phyloP scores from a whole-genome alignment of 208 protist genomes.

The Herpetomonas samuelpessoai region DNA sequence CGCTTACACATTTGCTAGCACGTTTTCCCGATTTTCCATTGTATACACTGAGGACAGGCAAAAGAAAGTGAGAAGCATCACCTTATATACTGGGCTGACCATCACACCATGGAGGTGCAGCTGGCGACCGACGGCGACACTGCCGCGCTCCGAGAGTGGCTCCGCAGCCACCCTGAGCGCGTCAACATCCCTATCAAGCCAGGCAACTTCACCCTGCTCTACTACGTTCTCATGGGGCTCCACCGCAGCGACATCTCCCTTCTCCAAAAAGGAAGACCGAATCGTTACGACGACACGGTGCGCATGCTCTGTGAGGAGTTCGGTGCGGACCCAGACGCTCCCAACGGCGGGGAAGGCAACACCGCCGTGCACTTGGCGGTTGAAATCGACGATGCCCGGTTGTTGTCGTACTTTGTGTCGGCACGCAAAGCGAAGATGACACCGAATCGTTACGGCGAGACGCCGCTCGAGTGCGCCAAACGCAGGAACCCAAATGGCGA shows the following conservation, averaged over 20 bases:
- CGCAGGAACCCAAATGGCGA: background rate
- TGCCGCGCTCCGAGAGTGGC: slow-evolving; percentile 45
- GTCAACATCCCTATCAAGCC: slow-evolving; percentile 37
- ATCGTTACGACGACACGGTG: slow-evolving; percentile 25
- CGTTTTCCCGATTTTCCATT: no score
- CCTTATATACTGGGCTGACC: no score
- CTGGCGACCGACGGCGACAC: slow-evolving; percentile 43
- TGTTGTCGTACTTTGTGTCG: slow-evolving; percentile 41
- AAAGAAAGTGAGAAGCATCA: no score
- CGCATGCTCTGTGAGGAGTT: slow-evolving; percentile 68
- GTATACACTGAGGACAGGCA: no score
- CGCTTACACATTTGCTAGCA: no score
- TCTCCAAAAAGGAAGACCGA: background rate
- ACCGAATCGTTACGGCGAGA: slow-evolving; percentile 35
- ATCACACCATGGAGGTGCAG: slow-evolving; percentile 46
- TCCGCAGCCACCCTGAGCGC: slow-evolving; percentile 32
- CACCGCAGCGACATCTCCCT: slow-evolving; percentile 14
- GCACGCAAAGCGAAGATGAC: slow-evolving; percentile 15
- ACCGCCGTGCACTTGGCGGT: slow-evolving; percentile 54
- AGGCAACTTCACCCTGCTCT: slow-evolving; percentile 43
- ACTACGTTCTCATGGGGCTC: slow-evolving; percentile 22
- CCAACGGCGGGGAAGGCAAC: slow-evolving; percentile 43
- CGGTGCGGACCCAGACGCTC: slow-evolving; percentile 38
- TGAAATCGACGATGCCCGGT: slow-evolving; percentile 12
- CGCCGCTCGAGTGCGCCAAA: slow-evolving; percentile 7